Conservation (phyloP, 1,139 yeast species). For the Blastobotrys buckinghamii region DNA sequence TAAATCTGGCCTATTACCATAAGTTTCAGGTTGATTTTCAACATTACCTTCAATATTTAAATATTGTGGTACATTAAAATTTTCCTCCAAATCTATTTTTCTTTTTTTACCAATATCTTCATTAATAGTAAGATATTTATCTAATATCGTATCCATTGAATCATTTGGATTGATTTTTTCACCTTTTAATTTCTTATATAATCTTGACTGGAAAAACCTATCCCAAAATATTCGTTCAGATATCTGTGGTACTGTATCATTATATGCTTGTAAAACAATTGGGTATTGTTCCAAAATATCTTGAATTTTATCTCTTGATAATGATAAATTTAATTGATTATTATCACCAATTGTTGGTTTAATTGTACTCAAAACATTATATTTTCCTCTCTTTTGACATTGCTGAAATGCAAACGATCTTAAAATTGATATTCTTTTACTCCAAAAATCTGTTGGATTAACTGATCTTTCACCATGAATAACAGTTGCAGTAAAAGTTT, state of each 20-base stretch:
- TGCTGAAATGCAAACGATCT: conserved; percentile 81
- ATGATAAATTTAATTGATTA: conserved; percentile 78
- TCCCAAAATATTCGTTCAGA: conserved; percentile 95
- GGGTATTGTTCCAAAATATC: conserved; percentile 94
- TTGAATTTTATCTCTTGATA: conserved; percentile 82
- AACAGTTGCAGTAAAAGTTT: conserved; percentile 82
- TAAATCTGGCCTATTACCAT: conserved; percentile 80
- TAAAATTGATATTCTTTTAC: conserved; percentile 68
- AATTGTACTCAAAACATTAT: conserved; percentile 87
- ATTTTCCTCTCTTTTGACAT: conserved; percentile 86
- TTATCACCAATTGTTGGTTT: conserved; percentile 76
- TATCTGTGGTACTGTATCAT: conserved; percentile 83
- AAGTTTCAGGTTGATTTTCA: conserved; percentile 69
- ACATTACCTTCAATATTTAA: conserved; percentile 75
- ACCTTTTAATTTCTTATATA: conserved; percentile 84
- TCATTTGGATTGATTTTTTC: conserved; percentile 72
- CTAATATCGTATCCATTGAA: conserved; percentile 79
- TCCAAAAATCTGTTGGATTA: conserved; percentile 84
- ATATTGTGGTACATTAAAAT: conserved; percentile 33
- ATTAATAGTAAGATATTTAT: conserved; percentile 55
- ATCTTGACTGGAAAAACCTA: conserved; percentile 84
- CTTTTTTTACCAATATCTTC: conserved; percentile 17
- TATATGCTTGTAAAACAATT: conserved; percentile 80
- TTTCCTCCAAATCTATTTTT: conserved; percentile 44
- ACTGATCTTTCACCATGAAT: conserved; percentile 57